Base-by-base conservation (phyloP, 257 asterid species). In the Salvia rosmarinus region DNA sequence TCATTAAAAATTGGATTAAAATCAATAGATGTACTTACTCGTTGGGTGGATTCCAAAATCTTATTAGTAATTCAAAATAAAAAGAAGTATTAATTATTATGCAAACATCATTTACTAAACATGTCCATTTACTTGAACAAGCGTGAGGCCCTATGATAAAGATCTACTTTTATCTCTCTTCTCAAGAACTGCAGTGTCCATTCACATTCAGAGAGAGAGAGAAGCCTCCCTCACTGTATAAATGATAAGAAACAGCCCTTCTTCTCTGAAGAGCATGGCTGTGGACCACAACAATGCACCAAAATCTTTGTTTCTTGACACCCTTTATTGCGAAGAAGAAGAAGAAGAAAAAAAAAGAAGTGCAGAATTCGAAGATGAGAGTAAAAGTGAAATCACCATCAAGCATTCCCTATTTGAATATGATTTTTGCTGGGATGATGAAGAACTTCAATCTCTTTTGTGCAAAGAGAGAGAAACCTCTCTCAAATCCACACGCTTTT, bases 101-200 rank as follows among this genome's bases (percentile, higher is more conserved):
- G 7, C 44, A 39, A 6, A 6, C 44, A 39, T 39, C 43, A 39
- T 39, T 39, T 39, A 39, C 43, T 7, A 39, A 39, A 32, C 6
- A 39, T 9, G 8, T 39, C 44, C 44, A 39, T 6, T 9, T 9
- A 39, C 44, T 39, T 39, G 9, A 39, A 9, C 3, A 39, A 39
- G 90, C 90, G 85, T 86, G 92, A 77, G 56, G 73, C 60, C 78
- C 82, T 75, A 78, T 80, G 85, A 72, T 77, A 72, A 82, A 80
- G n/a, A 80, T 72, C 84, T 67, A 81, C 80, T 79, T 68, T 75
- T 49, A 16, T 49, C 56, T 49, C 56, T 49, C 56, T 49, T 49
- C 23, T 49, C 25, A 82, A 81, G 69, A 78, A 63, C 28, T 68
- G 75, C 21, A 78, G 75, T 63, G 77, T 70, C 71, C 76, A 66